A percentile compares a stretch with the other conserved stretches of the same genome.
Conservation (phyloP, 148 eudicot genomes). For the Fagopyrum homotropicum region DNA sequence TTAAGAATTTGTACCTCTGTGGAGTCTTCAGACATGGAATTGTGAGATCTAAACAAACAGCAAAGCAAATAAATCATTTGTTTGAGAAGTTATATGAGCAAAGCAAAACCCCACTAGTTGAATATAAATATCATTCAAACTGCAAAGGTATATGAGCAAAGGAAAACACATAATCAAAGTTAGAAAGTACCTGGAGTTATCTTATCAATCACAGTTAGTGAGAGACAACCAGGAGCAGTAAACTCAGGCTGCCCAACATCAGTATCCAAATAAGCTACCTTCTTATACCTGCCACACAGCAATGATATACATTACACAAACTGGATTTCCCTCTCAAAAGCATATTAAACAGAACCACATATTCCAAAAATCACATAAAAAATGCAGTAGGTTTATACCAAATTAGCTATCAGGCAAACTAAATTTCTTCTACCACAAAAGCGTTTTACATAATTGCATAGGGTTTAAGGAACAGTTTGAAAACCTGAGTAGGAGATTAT, state of each 20-base stretch:
- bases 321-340: neutral
- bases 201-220: conserved; percentile 67
- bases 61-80: conserved; percentile 15
- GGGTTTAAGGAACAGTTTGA: too few relatives aligned
- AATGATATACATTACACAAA: neutral
- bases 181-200: conserved; percentile 52
- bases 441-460: neutral
- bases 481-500: conserved; percentile 61
- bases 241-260: conserved; percentile 99
- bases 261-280: conserved; percentile 82
- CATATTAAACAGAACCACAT: neutral
- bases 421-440: neutral
- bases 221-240: conserved; percentile 86
- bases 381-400: neutral
- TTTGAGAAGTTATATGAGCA: neutral
- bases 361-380: too few relatives aligned
- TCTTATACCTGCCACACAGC: conserved; percentile 41
- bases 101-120: neutral
- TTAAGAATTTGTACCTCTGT: conserved; percentile 41
- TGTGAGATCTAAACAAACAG: conserved; percentile 41
- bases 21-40: conserved; percentile 92
- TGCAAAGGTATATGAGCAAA: neutral
- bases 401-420: neutral
- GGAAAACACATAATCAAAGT: conserved; percentile 7
- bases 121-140: neutral